Evolutionary conservation across 768 basidiomycete species (phyloP).

Genomic region (Favolaschia claudopus): DNA sequence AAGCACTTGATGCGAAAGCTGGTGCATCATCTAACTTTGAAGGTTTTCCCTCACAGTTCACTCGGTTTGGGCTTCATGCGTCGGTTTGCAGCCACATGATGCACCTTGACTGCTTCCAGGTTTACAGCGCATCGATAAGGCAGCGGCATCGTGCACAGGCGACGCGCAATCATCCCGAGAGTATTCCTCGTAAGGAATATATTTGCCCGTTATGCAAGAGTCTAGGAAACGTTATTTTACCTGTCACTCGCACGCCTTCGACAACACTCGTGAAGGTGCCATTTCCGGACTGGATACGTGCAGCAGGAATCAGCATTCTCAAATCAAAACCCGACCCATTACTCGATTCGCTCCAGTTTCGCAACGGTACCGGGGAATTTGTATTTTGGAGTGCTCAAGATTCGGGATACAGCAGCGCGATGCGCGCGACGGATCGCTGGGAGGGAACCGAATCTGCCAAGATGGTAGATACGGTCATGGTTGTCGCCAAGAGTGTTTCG

Average conservation of each 20-base stretch:
- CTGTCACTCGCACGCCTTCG: slow-evolving; percentile 65
- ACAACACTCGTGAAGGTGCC: slow-evolving; percentile 62
- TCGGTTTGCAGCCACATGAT: slow-evolving; percentile 97
- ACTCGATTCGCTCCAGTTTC: slow-evolving; percentile 76
- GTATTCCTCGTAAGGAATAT: slow-evolving; percentile 91
- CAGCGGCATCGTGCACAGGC: slow-evolving; percentile 89
- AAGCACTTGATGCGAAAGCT: slow-evolving; percentile 54
- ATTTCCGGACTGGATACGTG: slow-evolving; percentile 90
- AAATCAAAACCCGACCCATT: slow-evolving; percentile 80
- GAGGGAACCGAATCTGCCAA: slow-evolving; percentile 69
- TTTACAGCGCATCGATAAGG: slow-evolving; percentile 86
- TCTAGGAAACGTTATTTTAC: slow-evolving; percentile 92
- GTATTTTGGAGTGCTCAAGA: slow-evolving; percentile 91
- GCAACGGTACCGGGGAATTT: slow-evolving; percentile 87
- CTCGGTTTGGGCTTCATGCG: slow-evolving; percentile 84
- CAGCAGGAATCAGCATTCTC: slow-evolving; percentile 87
- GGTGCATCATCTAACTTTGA: slow-evolving; percentile 64
- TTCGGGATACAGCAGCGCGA: slow-evolving; percentile 64
- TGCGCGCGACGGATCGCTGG: slow-evolving; percentile 57
- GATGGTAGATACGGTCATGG: slow-evolving; percentile 90
- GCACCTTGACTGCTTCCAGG: slow-evolving; percentile 94
- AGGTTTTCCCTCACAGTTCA: slow-evolving; percentile 73
- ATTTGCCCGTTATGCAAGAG: slow-evolving; percentile 98
- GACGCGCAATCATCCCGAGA: slow-evolving; percentile 93
- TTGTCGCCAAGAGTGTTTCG: slow-evolving; percentile 78